These are phyloP conservation scores for Acacia melanoxylon DNA, from an alignment of 306 rosid species.

Conservation along the genomic window DNA sequence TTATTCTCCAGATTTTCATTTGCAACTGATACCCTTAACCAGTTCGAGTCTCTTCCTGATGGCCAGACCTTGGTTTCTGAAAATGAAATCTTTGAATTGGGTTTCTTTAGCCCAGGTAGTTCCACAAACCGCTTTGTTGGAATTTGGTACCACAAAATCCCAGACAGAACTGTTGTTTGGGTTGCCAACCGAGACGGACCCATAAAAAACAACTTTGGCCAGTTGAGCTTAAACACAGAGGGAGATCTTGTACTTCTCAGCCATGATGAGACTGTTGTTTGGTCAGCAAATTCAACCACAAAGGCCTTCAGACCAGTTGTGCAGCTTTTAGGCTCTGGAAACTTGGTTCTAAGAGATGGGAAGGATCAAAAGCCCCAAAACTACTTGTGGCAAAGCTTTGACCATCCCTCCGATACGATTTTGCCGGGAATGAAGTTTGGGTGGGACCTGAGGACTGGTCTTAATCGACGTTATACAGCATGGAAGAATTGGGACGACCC, in stretches of 20 bases:
- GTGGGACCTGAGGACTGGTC: slow-evolving; percentile 25
- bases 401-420: slow-evolving; percentile 25
- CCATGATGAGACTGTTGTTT: slow-evolving; percentile 27
- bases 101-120: not conserved
- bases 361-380: slow-evolving; percentile 10
- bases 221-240: slow-evolving; percentile 24
- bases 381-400: slow-evolving; percentile 45
- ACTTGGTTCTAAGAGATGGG: slow-evolving; percentile 36
- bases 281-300: slow-evolving; percentile 27
- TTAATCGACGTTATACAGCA: not conserved
- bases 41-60: not conserved
- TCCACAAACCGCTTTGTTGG: slow-evolving; percentile 43
- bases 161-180: slow-evolving; percentile 43
- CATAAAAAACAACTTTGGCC: slow-evolving; percentile 33
- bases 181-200: slow-evolving; percentile 52
- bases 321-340: slow-evolving; percentile 42
- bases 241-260: slow-evolving; percentile 28
- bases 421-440: slow-evolving; percentile 42
- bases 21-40: not conserved
- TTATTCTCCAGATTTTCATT: not conserved
- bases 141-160: slow-evolving; percentile 50
- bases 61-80: not conserved
- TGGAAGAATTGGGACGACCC: slow-evolving; percentile 38
- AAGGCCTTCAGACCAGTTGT: not conserved
- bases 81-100: slow-evolving; percentile 7